Evolutionary conservation across 192 early-diverging fungal species (phyloP), one percentile per base, ranked within the genome.

Genomic region (Podila epigama): DNA sequence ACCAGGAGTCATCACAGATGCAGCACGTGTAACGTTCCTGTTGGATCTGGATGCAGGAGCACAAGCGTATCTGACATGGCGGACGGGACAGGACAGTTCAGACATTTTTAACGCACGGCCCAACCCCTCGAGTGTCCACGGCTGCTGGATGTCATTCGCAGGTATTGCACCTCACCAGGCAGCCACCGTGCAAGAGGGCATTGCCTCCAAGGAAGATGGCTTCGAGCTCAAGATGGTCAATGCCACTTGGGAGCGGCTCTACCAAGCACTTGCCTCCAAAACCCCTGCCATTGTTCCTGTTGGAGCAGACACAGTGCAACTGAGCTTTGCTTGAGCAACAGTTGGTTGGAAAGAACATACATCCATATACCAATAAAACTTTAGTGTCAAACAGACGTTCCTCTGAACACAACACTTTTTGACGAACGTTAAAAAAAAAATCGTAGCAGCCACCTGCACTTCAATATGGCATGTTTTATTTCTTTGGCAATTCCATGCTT

Each of bases 61-160:
- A 9, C 73, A 77, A n/a, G 73, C 73, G 6, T 77, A 77, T 34
- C 35, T 77, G 37, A 77, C 73, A 0, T 77, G 73, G 73, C 61
- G 66, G 25, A 35, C 36, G 16, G 73, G 73, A 22, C 73, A 77
- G 33, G 61, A 63, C 4, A 66, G 65, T 5, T 56, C 66, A 0
- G 73, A 65, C 5, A 77, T 77, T 39, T 77, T 77, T n/a, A 77
- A 77, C 60, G 73, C 73, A 6, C 36, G 66, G 35, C 73, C 73
- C 3, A 77, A 77, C 56, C 66, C 73, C 0, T 60, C 73, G 2
- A 68, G 73, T 56, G 54, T 68, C 18, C 73, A 77, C 54, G 73
- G 66, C 40, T 77, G 73, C 29, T 77, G 73, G 73, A 42, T 77
- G 34, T 53, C 73, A 0, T 64, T 77, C 12, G 39, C 25, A 4